phyloP scores from a whole-genome alignment of 202 grass and related monocot genomes.

The Carex sylvatica region DNA sequence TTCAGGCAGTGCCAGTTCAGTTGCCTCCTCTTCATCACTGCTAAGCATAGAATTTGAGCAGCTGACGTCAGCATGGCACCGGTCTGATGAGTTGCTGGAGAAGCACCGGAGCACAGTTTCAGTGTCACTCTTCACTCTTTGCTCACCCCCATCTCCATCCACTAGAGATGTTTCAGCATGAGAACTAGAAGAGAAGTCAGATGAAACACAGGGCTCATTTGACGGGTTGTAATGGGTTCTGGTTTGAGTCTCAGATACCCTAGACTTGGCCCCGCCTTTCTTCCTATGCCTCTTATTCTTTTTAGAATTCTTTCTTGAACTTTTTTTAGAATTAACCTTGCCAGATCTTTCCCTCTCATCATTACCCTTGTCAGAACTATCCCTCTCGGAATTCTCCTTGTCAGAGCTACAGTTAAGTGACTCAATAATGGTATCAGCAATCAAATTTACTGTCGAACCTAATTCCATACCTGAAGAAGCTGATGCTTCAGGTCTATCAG shows the following conservation, averaged over 20 bases:
- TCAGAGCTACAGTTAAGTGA: conserved; percentile 10
- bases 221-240: neutral
- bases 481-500: neutral
- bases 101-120: neutral
- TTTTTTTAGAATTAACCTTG: conserved; percentile 44
- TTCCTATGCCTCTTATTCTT: conserved; percentile 56
- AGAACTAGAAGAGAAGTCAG: conserved; percentile 4
- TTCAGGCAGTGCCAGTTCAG: neutral
- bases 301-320: conserved; percentile 57
- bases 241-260: neutral
- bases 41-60: conserved; percentile 3
- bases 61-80: conserved; percentile 12
- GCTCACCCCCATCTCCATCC: neutral
- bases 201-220: neutral
- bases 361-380: conserved; percentile 29
- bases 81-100: neutral
- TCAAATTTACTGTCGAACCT: neutral
- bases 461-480: neutral
- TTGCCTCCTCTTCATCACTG: neutral
- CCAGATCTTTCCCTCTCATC: conserved; percentile 13
- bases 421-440: conserved; percentile 10
- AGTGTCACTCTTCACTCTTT: conserved; percentile 4
- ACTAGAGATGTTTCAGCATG: conserved; percentile 4
- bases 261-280: neutral
- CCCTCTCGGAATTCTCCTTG: conserved; percentile 19